Conservation (phyloP, 768 basidiomycete genomes). For the Mycena haematopus region DNA sequence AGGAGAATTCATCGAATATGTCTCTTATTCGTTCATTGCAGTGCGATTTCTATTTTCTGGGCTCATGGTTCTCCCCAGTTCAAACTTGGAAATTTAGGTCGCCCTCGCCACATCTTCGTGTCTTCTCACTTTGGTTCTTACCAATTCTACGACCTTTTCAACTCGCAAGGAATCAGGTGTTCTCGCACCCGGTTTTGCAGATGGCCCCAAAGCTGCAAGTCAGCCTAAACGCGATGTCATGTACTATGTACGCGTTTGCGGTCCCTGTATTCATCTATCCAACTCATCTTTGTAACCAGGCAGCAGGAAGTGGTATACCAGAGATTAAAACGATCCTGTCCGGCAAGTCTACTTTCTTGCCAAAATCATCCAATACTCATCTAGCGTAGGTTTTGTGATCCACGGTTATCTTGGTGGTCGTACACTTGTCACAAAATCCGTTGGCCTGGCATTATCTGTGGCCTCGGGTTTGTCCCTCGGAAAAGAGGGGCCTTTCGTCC, state of each 20-base stretch:
- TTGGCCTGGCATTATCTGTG: slow-evolving; percentile 89
- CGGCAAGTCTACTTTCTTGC: slow-evolving; percentile 48
- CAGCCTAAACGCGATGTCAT: slow-evolving; percentile 66
- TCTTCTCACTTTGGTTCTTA: slow-evolving; percentile 84
- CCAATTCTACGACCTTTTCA: slow-evolving; percentile 85
- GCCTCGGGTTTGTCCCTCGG: slow-evolving; percentile 92
- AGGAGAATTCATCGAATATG: slow-evolving; percentile 64
- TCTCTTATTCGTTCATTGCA: slow-evolving; percentile 76
- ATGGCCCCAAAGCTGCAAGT: slow-evolving; percentile 33
- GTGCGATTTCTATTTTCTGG: slow-evolving; percentile 55
- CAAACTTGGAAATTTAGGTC: slow-evolving; percentile 52
- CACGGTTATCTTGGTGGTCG: slow-evolving; percentile 95
- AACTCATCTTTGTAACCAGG: slow-evolving; percentile 48
- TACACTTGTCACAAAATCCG: slow-evolving; percentile 86
- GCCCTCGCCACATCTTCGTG: slow-evolving; percentile 74
- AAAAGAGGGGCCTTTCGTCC: slow-evolving; percentile 30
- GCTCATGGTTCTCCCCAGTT: slow-evolving; percentile 1
- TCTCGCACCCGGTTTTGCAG: slow-evolving; percentile 53
- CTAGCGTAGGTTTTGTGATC: slow-evolving; percentile 82
- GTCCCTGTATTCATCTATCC: slow-evolving; percentile 14
- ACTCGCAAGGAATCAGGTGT: slow-evolving; percentile 91
- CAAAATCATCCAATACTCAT: slow-evolving; percentile 19
- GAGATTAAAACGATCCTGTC: slow-evolving; percentile 96
- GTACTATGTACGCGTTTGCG: slow-evolving; percentile 72
- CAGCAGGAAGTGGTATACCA: slow-evolving; percentile 95